phyloP scores from a whole-genome alignment of 768 basidiomycete genomes.

The Termitomyces eurrhizus region DNA sequence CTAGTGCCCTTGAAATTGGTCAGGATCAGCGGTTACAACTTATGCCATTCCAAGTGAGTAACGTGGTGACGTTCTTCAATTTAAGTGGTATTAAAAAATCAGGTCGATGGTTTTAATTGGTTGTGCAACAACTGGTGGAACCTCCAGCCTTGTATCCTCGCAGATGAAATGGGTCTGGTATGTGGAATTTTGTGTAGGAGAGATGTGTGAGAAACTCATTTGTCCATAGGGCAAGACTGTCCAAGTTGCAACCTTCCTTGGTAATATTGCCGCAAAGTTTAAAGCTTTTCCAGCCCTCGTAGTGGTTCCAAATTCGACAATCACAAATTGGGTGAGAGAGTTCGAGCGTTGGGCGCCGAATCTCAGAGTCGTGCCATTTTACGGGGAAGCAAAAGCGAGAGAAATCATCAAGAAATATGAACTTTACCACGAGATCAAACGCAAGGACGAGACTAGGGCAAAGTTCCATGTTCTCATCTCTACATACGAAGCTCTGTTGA shows the following conservation, averaged over 20 bases:
- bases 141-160: slow-evolving; percentile 80
- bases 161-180: slow-evolving; percentile 97
- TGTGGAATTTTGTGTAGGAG: slow-evolving; percentile 7
- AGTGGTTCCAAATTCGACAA: slow-evolving; percentile 94
- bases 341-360: slow-evolving; percentile 83
- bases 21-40: slow-evolving; percentile 60
- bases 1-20: slow-evolving; percentile 62
- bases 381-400: slow-evolving; percentile 75
- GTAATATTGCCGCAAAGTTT: slow-evolving; percentile 51
- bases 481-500: slow-evolving; percentile 85
- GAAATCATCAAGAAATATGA: slow-evolving; percentile 83
- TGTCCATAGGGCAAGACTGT: slow-evolving; percentile 78
- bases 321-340: slow-evolving; percentile 94
- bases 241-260: slow-evolving; percentile 84
- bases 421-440: slow-evolving; percentile 54
- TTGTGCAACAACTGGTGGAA: slow-evolving; percentile 87
- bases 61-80: slow-evolving; percentile 4
- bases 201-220: background rate
- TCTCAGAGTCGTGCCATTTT: slow-evolving; percentile 78
- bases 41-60: slow-evolving; percentile 81
- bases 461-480: slow-evolving; percentile 90
- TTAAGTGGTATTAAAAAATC: background rate
- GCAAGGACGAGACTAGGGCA: slow-evolving; percentile 40
- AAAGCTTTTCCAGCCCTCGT: slow-evolving; percentile 78
- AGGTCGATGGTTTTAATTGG: slow-evolving; percentile 85